Evolutionary conservation across 1,284 basidiomycete species (phyloP), one percentile per base, ranked within the genome.

Genomic region (Ceratobasidium sp.): DNA sequence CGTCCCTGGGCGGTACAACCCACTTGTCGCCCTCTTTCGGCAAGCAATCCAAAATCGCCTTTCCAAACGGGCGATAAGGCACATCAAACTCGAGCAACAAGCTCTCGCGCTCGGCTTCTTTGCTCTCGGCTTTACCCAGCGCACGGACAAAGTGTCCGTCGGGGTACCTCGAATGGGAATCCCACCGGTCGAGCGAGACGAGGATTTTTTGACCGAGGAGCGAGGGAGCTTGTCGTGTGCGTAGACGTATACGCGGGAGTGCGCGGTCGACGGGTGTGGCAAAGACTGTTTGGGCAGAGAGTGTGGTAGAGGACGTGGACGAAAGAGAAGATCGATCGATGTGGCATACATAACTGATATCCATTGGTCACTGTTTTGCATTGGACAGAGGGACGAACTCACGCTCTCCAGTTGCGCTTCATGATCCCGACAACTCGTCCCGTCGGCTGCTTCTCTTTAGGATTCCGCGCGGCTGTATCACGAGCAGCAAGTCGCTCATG

Each of bases 121-220:
- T 98, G 81, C 91, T 94, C 80, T 97, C 97, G 0, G 92, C 94
- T 77, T 90, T 90, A 11, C 98, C 98, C 0, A 99, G 86, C 0
- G 95, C 91, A 54, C 97, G 90, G 14, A 99, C 95, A 80, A 99
- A 96, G 82, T 99, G 98, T 0, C 98, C 98, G 79, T 98, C 96
- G 0, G 98, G 98, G 80, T 98, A 98, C 29, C 95, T 89, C 1
- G 93, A 96, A 41, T 89, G 89, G 31, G 86, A 82, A 39, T 94
- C 90, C 98, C 98, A 99, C 56, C 90, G 86, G 81, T 99, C 98
- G 79, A 99, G 95, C 0, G 94, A 92, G 53, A 99, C 94, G 22
- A 99, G 88, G 77, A 99, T 97, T 83, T 99, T 99, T 82, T 99
- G 96, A 34, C 91, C 90, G 22, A 98, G 82, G 11, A 99, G 88